Evolutionary conservation across 805 yeast genomes (phyloP).

Genomic region (Cyberlindnera galapagoensis): DNA sequence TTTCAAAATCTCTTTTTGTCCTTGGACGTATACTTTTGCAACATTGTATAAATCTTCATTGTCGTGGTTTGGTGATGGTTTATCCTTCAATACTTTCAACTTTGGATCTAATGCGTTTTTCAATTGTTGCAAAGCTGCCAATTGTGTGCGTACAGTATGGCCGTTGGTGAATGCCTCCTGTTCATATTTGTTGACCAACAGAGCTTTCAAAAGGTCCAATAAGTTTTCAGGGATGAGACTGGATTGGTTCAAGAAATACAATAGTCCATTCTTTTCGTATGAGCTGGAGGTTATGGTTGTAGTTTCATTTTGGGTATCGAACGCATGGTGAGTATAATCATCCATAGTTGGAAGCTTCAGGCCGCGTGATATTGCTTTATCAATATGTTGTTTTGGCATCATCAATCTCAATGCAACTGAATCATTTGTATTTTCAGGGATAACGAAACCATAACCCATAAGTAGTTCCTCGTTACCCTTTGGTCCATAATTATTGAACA

Average conservation of each 20-base stretch:
- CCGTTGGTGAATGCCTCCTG: constrained; percentile 2
- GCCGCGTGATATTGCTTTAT: constrained; percentile 29
- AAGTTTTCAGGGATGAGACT: constrained; percentile 19
- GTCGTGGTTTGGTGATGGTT: constrained; percentile 2
- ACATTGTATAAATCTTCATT: constrained; percentile 19
- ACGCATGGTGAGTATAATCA: constrained; percentile 36
- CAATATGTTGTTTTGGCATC: constrained; percentile 26
- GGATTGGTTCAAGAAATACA: constrained; percentile 27
- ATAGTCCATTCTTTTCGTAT: constrained; percentile 24
- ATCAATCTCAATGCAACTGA: constrained; percentile 57
- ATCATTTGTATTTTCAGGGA: constrained; percentile 49
- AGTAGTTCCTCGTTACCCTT: constrained; percentile 86
- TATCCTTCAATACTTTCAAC: constrained; percentile 20
- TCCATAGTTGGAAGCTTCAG: constrained; percentile 31
- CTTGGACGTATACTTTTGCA: constrained; percentile 39
- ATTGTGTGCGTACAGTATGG: constrained; percentile 42
- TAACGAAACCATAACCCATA: constrained; percentile 71
- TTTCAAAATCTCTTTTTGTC: constrained; percentile 44
- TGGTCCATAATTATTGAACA: constrained; percentile 82
- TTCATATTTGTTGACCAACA: constrained; percentile 31
- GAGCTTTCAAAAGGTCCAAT: constrained; percentile 26
- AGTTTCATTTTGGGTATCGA: constrained; percentile 16
- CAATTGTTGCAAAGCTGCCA: constrained; percentile 52
- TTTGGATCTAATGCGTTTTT: constrained; percentile 51
- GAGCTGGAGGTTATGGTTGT: constrained; percentile 9